Conservation (phyloP, 1,139 yeast species). For the Zhuliangozyma blackwelliae region DNA sequence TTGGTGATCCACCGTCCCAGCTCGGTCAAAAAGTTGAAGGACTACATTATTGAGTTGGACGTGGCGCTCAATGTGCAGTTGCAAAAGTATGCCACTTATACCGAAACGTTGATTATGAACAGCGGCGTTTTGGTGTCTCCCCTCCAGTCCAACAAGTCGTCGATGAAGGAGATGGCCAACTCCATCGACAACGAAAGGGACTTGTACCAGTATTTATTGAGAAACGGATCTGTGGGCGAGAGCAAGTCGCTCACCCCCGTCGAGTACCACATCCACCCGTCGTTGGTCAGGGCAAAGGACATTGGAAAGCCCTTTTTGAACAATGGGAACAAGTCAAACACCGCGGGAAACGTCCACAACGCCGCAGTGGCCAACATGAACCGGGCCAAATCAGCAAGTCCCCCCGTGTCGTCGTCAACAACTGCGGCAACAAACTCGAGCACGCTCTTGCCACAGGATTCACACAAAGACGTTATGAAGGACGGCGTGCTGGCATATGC, state of each 20-base stretch:
- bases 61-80: conserved; percentile 84
- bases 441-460: background rate
- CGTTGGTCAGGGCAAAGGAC: conserved; percentile 40
- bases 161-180: conserved; percentile 74
- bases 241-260: conserved; percentile 51
- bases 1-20: conserved; percentile 73
- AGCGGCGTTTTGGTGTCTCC: conserved; percentile 83
- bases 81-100: conserved; percentile 83
- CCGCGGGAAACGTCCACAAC: conserved; percentile 18
- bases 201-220: conserved; percentile 63
- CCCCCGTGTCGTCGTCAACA: background rate
- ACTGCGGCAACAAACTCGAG: background rate
- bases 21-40: conserved; percentile 66
- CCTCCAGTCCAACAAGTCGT: conserved; percentile 47
- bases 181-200: conserved; percentile 81
- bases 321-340: conserved; percentile 14
- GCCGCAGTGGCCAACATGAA: conserved; percentile 6
- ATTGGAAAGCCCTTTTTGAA: conserved; percentile 38
- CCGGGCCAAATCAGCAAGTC: background rate
- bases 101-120: conserved; percentile 78
- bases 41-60: conserved; percentile 79
- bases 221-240: conserved; percentile 34
- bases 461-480: too few relatives aligned
- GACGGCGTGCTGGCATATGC: too few relatives aligned
- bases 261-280: conserved; percentile 75